Conservation (phyloP, 768 basidiomycete genomes). For the Mycena olivaceomarginata region DNA sequence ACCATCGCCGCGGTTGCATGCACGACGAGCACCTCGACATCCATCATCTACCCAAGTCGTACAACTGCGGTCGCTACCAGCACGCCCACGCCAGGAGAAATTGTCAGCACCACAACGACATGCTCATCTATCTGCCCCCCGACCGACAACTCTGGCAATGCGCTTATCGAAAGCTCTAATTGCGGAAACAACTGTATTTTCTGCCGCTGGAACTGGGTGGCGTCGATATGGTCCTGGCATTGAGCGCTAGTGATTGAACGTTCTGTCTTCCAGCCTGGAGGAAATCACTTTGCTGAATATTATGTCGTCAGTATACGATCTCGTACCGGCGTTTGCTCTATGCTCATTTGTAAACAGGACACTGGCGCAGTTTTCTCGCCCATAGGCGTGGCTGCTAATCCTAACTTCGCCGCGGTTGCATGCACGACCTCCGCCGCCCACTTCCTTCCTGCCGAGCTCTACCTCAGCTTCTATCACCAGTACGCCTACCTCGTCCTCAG, state of each 20-base stretch:
- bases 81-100: too few species aligned
- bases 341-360: constrained; percentile 23
- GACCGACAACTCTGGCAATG: too few species aligned
- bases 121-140: too few species aligned
- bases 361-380: constrained; percentile 28
- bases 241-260: constrained; percentile 13
- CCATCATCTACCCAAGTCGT: not conserved
- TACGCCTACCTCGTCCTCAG: not conserved
- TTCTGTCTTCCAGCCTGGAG: constrained; percentile 25
- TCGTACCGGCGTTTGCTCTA: constrained; percentile 1
- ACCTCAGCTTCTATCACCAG: not conserved
- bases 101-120: too few species aligned
- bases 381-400: constrained; percentile 28
- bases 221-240: not conserved
- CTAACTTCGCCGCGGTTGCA: constrained; percentile 24
- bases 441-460: not conserved
- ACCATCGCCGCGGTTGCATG: constrained; percentile 30
- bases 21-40: constrained; percentile 18
- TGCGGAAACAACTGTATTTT: too few species aligned
- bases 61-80: too few species aligned
- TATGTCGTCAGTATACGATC: constrained; percentile 24
- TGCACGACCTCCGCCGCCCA: constrained; percentile 18
- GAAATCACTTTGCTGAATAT: constrained; percentile 29
- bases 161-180: too few species aligned
- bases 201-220: too few species aligned